Percentiles rank a stretch among this genome's conserved stretches.
These are phyloP conservation scores for Flaveria robusta DNA, from an alignment of 129 eudicot genomes.

Conservation along the genomic window DNA sequence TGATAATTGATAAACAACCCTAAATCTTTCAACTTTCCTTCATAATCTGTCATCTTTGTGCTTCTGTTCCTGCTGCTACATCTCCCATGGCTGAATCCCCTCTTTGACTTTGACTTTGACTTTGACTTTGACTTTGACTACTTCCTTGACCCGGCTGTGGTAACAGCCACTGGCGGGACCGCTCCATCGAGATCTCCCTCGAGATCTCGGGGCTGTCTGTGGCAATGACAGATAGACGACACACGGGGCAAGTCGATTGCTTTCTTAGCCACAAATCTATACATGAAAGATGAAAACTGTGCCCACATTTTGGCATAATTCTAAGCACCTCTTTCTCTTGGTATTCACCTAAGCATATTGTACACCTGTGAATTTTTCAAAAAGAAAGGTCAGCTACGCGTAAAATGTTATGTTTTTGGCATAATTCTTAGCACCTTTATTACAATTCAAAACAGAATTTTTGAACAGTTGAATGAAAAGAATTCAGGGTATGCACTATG, in stretches of 20 bases:
- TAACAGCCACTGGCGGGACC: constrained; percentile 60
- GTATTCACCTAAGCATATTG: constrained; percentile 86
- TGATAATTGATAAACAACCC: constrained; percentile 1
- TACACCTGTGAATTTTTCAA: constrained; percentile 54
- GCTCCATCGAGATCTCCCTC: constrained; percentile 44
- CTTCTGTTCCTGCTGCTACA: constrained; percentile 43
- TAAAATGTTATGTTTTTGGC: not conserved
- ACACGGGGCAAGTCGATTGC: constrained; percentile 95
- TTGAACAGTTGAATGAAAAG: not conserved
- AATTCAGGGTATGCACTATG: not conserved
- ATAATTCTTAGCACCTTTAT: too few species aligned
- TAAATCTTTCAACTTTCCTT: constrained; percentile 21
- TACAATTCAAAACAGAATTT: not conserved
- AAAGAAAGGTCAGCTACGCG: not conserved
- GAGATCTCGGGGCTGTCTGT: constrained; percentile 47
- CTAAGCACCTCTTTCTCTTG: constrained; percentile 90
- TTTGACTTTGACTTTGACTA: constrained; percentile 41
- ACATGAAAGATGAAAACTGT: constrained; percentile 87
- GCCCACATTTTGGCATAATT: constrained; percentile 97
- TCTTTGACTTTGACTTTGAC: constrained; percentile 39
- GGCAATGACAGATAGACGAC: constrained; percentile 61
- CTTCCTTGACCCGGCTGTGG: constrained; percentile 48
- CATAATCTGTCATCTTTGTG: constrained; percentile 26
- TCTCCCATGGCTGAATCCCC: constrained; percentile 33
- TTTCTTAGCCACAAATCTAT: constrained; percentile 85